Evolutionary conservation across 2,329 filamentous ascomycete species (phyloP).

Genomic region (Lachnellula subtilissima): DNA sequence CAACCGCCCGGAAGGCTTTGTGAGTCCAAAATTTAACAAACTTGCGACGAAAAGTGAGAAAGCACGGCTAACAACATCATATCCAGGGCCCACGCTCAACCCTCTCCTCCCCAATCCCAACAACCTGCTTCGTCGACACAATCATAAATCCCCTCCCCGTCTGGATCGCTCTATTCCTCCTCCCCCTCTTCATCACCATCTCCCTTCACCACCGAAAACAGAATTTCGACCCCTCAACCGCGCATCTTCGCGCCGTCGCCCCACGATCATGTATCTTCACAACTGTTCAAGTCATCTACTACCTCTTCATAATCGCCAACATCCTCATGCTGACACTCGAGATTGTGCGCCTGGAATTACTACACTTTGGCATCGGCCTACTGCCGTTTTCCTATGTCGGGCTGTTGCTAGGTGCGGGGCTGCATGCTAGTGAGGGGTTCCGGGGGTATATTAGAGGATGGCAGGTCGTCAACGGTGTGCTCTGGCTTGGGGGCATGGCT

Average conservation of each 20-base stretch:
- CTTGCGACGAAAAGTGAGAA: not conserved
- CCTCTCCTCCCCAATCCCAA: conserved; percentile 32
- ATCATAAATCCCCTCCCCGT: conserved; percentile 34
- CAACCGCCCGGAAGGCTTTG: conserved; percentile 32
- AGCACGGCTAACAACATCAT: not conserved
- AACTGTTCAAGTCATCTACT: conserved; percentile 24
- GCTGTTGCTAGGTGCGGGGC: conserved; percentile 22
- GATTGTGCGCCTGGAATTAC: conserved; percentile 29
- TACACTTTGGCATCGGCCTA: conserved; percentile 31
- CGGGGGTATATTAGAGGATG: conserved; percentile 20
- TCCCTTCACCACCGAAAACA: conserved; percentile 16
- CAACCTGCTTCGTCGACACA: conserved; percentile 34
- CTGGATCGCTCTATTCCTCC: conserved; percentile 29
- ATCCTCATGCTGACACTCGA: conserved; percentile 32
- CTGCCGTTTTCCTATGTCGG: conserved; percentile 33
- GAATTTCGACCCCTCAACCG: conserved; percentile 22
- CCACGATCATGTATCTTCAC: conserved; percentile 13
- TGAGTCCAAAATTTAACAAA: conserved; percentile 14
- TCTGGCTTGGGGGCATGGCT: conserved; percentile 30
- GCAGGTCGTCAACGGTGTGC: conserved; percentile 23
- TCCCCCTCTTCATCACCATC: conserved; percentile 24
- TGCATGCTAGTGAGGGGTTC: conserved; percentile 26
- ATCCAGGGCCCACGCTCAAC: conserved; percentile 30
- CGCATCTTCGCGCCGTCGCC: conserved; percentile 13
- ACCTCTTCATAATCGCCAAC: conserved; percentile 29